Evolutionary conservation across 345 rosid species (phyloP), one percentile per base, ranked within the genome.

Genomic region (Corymbia maculata): DNA sequence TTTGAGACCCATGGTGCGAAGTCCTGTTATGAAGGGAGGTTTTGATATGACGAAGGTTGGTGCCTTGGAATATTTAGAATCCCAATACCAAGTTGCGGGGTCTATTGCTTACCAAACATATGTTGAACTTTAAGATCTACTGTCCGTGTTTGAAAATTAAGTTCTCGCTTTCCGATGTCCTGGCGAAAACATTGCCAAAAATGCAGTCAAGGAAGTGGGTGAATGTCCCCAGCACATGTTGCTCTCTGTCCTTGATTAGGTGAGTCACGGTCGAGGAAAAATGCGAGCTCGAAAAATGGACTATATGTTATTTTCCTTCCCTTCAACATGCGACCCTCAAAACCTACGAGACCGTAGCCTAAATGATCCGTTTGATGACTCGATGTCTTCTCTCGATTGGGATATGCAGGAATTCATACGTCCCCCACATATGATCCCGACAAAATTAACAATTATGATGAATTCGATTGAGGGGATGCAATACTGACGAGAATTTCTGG

Each of bases 371-470:
- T 42, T 75, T 5, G 82, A 42, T 19, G 42, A 75, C 49, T 75
- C 82, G 2, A 42, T 42, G 19, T 75, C 24, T 9, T 75, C 45
- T 22, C 49, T 75, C 14, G 1, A 3, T 75, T 4, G 8, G 4
- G 44, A 6, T 12, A 4, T 12, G 42, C 15, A 12, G 24, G 8
- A 8, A 11, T 42, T 36, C 26, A 10, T 75, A 19, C 14, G 47
- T 1, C 11, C 26, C 24, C 26, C 14, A 21, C 4, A 1, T 49
- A 42, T 10, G 8, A 9, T 36, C 6, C 4, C 4, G 3, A 36
- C 4, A 19, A 75, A 75, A 75, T 36, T 13, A 6, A 75, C 8
- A 4, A 26, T 19, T 5, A 19, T 6, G 82, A 42, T 9, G 26
- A 42, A 36, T 9, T 14, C 26, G 44, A 75, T 59, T 12, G 28